These are phyloP conservation scores for Paraglomus brasilianum DNA, from an alignment of 192 early-diverging fungal genomes.

Conservation along the genomic window DNA sequence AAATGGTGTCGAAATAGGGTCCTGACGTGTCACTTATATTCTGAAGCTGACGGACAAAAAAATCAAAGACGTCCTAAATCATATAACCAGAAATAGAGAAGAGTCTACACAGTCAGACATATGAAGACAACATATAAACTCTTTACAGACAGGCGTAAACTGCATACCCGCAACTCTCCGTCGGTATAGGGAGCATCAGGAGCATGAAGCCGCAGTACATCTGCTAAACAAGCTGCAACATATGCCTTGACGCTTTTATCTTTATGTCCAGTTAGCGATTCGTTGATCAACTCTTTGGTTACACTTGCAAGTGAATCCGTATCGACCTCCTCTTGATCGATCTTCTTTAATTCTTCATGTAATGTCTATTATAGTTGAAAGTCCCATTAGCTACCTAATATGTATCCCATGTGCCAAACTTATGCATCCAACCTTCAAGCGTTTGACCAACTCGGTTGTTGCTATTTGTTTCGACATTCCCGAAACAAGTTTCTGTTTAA, in stretches of 20 bases:
- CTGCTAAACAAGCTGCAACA: constrained; percentile 85
- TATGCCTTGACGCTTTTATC: constrained; percentile 76
- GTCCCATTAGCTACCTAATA: not conserved
- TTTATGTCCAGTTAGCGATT: constrained; percentile 71
- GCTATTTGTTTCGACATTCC: constrained; percentile 46
- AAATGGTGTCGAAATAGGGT: constrained; percentile 71
- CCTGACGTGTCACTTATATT: constrained; percentile 55
- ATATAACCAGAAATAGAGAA: constrained; percentile 3
- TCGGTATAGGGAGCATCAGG: constrained; percentile 89
- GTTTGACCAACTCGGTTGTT: constrained; percentile 48
- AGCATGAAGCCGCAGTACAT: constrained; percentile 88
- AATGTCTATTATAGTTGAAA: constrained; percentile 58
- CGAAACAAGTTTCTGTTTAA: constrained; percentile 42
- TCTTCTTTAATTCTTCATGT: constrained; percentile 63
- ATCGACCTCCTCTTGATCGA: constrained; percentile 80
- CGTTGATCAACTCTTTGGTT: constrained; percentile 63
- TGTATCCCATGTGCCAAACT: not conserved
- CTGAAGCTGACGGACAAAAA: constrained; percentile 78
- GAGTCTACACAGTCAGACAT: not conserved
- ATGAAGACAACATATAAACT: not conserved
- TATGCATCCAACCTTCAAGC: constrained; percentile 48
- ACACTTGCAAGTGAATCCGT: constrained; percentile 63
- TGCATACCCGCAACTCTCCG: constrained; percentile 67
- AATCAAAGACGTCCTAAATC: constrained; percentile 70
- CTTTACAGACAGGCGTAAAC: not conserved